Base-by-base conservation (phyloP, 306 rosid species). In the Geum urbanum region DNA sequence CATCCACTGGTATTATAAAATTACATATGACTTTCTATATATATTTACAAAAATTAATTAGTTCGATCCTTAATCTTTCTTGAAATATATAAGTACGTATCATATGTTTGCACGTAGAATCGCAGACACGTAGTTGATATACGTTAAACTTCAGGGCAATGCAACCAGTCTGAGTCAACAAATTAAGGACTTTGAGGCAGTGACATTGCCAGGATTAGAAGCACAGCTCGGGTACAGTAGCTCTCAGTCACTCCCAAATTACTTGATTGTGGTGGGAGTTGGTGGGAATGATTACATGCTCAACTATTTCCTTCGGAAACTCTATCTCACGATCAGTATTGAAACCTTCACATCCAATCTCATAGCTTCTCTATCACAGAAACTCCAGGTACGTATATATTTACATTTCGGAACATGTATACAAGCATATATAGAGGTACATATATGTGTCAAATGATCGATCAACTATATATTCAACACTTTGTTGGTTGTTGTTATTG, bases 271-370 rank as follows among this genome's bases (percentile, higher is more conserved):
- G 7, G 77, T 84, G 45, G 88, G 85, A 43, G 67, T 74, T 37
- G 85, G 88, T 47, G 84, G 83, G 7, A 84, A 84, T 52, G 85
- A 81, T 76, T 84, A 81, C 72, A 64, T 80, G 14, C 71, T 84
- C 75, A 84, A 78, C 76, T 81, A 78, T 67, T 81, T 81, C 68
- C 67, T 78, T 7, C 59, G 12, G 13, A 76, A 4, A 65, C 10
- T 69, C 63, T 58, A 68, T 59, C 51, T 18, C 5, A 44, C 15
- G 41, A 40, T 24, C 60, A 70, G 35, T 37, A 74, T 72, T 58
- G 51, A 66, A 37, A 54, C 22, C 16, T 84, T 84, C 79, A 81
- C 83, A 2, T 39, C 76, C 46, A 75, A 75, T 50, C 84, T 84
- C 46, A 78, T 80, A 18, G 14, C 67, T 4, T 47, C 76, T 15